Percentiles rank a stretch among this genome's conserved stretches.
phyloP scores from a whole-genome alignment of 352 stramenopile species.

The Pythium sp. region DNA sequence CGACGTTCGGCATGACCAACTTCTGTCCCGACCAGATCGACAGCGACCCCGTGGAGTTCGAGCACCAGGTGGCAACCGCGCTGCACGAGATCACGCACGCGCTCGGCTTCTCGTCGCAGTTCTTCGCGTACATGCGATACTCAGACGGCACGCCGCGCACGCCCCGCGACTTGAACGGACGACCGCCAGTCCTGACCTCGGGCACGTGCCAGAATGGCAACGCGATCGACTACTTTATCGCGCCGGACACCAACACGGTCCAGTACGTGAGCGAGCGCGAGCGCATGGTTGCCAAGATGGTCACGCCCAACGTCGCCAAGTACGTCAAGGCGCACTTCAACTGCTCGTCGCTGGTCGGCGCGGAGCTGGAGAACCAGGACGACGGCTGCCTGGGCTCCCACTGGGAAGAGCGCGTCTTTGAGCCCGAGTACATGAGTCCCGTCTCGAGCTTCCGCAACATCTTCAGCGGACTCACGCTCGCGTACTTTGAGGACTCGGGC shows the following conservation, averaged over 20 bases:
- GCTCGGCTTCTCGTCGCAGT: constrained; percentile 73
- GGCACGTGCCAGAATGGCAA: constrained; percentile 57
- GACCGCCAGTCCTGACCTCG: constrained; percentile 22
- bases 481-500: constrained; percentile 82
- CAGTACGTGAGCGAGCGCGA: constrained; percentile 53
- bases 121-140: constrained; percentile 74
- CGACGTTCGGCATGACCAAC: constrained; percentile 83
- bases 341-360: constrained; percentile 50
- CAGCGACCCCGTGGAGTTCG: constrained; percentile 47
- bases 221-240: constrained; percentile 34
- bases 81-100: constrained; percentile 85
- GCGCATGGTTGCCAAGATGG: constrained; percentile 58
- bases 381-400: constrained; percentile 73
- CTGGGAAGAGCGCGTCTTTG: constrained; percentile 83
- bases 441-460: constrained; percentile 76
- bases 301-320: constrained; percentile 56
- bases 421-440: constrained; percentile 80
- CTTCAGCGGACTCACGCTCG: constrained; percentile 65
- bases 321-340: constrained; percentile 71
- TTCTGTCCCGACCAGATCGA: constrained; percentile 76
- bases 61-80: constrained; percentile 60
- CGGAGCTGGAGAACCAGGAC: constrained; percentile 79
- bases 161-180: constrained; percentile 39
- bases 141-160: constrained; percentile 65
- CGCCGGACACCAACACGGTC: constrained; percentile 41